phyloP scores from a whole-genome alignment of 1,284 basidiomycete species.

The Ustilago hordei region DNA sequence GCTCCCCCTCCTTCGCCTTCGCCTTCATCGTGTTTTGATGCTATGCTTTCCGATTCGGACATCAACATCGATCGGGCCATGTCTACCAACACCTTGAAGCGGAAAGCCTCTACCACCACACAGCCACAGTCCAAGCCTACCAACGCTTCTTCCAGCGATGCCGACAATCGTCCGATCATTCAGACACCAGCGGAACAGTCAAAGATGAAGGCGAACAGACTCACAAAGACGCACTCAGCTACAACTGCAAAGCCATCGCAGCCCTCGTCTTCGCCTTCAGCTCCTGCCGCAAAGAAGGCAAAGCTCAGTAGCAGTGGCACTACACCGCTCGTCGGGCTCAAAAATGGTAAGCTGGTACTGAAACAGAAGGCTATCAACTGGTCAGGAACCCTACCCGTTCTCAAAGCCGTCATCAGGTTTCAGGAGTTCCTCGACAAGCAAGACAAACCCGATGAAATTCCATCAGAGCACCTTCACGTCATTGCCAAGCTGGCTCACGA shows the following conservation, averaged over 20 bases:
- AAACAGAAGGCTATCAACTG: slow-evolving; percentile 82
- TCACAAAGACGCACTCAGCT: slow-evolving; percentile 4
- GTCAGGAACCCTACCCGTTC: slow-evolving; percentile 81
- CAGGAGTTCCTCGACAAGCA: slow-evolving; percentile 50
- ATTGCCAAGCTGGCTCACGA: slow-evolving; percentile 81
- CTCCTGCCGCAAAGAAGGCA: slow-evolving; percentile 36
- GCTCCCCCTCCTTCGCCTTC: slow-evolving; percentile 50
- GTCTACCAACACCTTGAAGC: slow-evolving; percentile 40
- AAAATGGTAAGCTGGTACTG: slow-evolving; percentile 78
- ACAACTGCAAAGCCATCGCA: slow-evolving; percentile 3
- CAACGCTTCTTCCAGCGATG: slow-evolving; percentile 35
- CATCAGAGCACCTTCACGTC: slow-evolving; percentile 78
- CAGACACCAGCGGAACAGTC: not conserved
- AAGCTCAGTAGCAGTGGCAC: slow-evolving; percentile 27
- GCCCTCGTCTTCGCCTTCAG: slow-evolving; percentile 14
- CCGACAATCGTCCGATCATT: slow-evolving; percentile 37
- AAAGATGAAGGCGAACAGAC: not conserved
- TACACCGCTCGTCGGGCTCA: slow-evolving; percentile 66
- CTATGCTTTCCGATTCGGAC: slow-evolving; percentile 52
- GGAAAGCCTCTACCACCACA: slow-evolving; percentile 37
- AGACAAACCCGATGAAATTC: slow-evolving; percentile 73
- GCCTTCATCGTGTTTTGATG: slow-evolving; percentile 51
- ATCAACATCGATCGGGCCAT: slow-evolving; percentile 48
- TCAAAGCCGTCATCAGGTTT: slow-evolving; percentile 70
- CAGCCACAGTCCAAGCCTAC: slow-evolving; percentile 12